Base-by-base conservation (phyloP, 1,284 basidiomycete genomes). In the Vanrija humicola region DNA sequence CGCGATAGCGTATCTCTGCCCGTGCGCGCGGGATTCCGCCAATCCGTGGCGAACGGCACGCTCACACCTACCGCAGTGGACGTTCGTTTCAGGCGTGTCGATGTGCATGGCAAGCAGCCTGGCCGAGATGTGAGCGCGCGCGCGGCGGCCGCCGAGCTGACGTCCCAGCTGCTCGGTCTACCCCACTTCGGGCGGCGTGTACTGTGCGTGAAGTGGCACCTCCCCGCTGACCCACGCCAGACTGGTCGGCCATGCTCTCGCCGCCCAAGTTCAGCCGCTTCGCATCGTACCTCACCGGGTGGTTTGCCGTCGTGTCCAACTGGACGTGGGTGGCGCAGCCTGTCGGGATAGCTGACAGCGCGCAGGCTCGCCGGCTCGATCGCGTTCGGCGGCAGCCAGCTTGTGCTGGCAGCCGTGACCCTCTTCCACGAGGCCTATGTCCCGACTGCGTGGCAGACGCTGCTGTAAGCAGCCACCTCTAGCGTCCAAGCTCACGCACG, bases 281-380 rank as follows among this genome's bases (percentile, higher is more conserved):
- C 50, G 63, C 77, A 8, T 72, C 68, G 25, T 79, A 77, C 64
- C 67, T 78, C 34, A 78, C 77, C 3, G 78, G 78, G 6, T 79
- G 78, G 78, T 64, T 79, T n/a, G 73, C 71, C 8, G 64, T 78
- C 1, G 76, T 78, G 8, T 78, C 76, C 43, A 79, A 79, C 56
- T 76, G 76, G 72, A 77, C 75, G 70, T 73, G 43, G 55, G 70
- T 48, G n/a, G n/a, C n/a, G n/a, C n/a, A n/a, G n/a, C n/a, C n/a
- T n/a, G n/a, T n/a, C n/a, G n/a, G n/a, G n/a, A n/a, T n/a, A n/a
- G n/a, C n/a, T n/a, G n/a, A n/a, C n/a, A n/a, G n/a, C n/a, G n/a
- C n/a, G n/a, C 57, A 72, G 69, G 19, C 72, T 74, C 38, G 73
- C 72, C 3, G 69, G 77, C 1, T 78, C 77, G 12, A 79, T 79